These are phyloP conservation scores for Plasmopara viticola DNA, from an alignment of 352 stramenopile genomes.

Conservation along the genomic window DNA sequence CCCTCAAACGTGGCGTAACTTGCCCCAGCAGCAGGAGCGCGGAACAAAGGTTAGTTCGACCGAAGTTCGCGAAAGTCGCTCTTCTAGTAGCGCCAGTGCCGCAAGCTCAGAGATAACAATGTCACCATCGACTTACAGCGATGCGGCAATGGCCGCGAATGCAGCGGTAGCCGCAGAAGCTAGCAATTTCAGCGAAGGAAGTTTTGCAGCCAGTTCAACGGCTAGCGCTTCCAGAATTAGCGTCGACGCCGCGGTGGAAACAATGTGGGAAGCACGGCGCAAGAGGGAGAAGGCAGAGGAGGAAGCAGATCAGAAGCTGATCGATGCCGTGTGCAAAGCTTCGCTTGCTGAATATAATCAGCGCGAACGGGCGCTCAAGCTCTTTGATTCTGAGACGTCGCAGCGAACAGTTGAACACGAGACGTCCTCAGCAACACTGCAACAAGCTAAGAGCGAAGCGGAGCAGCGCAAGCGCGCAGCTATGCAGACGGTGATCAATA, in stretches of 20 bases:
- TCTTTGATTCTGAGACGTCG: slow-evolving; percentile 39
- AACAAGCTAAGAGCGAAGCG: slow-evolving; percentile 35
- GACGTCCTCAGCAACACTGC: slow-evolving; percentile 30
- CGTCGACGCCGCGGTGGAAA: slow-evolving; percentile 32
- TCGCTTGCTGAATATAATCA: slow-evolving; percentile 73
- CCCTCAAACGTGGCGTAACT: slow-evolving; percentile 36
- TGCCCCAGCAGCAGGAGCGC: slow-evolving; percentile 29
- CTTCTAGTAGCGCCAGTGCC: slow-evolving; percentile 12
- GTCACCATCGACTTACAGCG: slow-evolving; percentile 11
- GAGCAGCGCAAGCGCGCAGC: slow-evolving; percentile 57
- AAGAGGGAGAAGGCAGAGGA: slow-evolving; percentile 45
- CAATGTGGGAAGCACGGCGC: slow-evolving; percentile 61
- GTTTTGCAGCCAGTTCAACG: slow-evolving; percentile 14
- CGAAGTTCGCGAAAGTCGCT: not conserved
- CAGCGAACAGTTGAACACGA: slow-evolving; percentile 26
- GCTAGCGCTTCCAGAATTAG: slow-evolving; percentile 20
- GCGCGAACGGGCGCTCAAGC: slow-evolving; percentile 48
- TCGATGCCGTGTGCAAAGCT: slow-evolving; percentile 71
- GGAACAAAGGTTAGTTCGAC: slow-evolving; percentile 3
- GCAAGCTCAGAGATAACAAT: slow-evolving; percentile 3
- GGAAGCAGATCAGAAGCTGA: slow-evolving; percentile 60
- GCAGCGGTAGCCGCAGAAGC: slow-evolving; percentile 12
- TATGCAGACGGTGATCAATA: slow-evolving; percentile 72
- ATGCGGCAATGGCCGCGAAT: slow-evolving; percentile 17
- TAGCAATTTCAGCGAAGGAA: slow-evolving; percentile 4